phyloP scores from a whole-genome alignment of 305 asterid species.

The Fraxinus nigra region DNA sequence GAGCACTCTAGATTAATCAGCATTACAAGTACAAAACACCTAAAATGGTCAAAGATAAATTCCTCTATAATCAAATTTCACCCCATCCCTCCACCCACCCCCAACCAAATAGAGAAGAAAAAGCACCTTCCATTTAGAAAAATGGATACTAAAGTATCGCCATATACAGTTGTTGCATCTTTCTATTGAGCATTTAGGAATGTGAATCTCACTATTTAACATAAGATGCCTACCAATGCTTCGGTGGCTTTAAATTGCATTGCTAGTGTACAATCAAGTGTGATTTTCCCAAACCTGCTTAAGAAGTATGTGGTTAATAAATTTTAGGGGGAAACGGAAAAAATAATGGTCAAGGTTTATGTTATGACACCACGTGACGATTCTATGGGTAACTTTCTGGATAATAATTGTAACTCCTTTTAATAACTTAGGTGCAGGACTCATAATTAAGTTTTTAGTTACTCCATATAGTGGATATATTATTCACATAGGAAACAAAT shows the following conservation, averaged over 20 bases:
- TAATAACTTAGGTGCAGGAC: not conserved
- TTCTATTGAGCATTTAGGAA: not conserved
- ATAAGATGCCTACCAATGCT: not conserved
- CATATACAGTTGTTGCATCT: not conserved
- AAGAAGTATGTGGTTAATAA: not conserved
- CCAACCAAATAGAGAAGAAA: not conserved
- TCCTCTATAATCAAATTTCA: not conserved
- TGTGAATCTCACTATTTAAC: not conserved
- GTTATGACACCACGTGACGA: not conserved
- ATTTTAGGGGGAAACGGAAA: not conserved
- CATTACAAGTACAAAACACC: not conserved
- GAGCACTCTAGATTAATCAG: not conserved
- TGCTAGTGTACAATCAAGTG: not conserved
- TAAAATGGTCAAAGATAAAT: not conserved
- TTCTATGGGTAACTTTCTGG: not conserved
- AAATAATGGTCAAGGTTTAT: not conserved
- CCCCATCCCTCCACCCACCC: not conserved
- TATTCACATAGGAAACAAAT: not conserved
- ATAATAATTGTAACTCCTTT: not conserved
- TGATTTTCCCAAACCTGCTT: not conserved
- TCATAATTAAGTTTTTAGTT: not conserved
- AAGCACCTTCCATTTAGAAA: not conserved
- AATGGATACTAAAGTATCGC: not conserved
- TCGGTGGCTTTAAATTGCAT: not conserved
- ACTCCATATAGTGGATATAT: not conserved